Evolutionary conservation across 305 asterid species (phyloP), one percentile per base, ranked within the genome.

Genomic region (Ajuga reptans): DNA sequence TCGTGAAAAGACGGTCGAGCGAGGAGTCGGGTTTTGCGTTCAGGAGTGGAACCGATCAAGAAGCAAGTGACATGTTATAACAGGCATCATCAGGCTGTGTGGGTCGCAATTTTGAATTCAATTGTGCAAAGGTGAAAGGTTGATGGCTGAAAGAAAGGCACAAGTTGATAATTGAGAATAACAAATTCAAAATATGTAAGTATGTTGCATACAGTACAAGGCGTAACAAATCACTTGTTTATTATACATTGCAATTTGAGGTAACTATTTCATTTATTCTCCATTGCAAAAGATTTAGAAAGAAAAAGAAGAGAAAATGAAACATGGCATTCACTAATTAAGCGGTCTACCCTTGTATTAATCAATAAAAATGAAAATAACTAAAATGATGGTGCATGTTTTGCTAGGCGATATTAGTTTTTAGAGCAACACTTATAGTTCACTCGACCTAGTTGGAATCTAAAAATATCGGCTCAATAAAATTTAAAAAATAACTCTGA

Each of bases 41-140:
- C 91, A 86, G 69, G 94, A 83, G 85, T 33, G 80, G 88, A 7
- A 83, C 88, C n/a, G 95, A 90, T 64, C 85, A 88, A 33, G 96
- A 90, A 46, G 53, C 83, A 15, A 69, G 66, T 33, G 97, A 88
- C 80, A 69, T 81, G 78, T 78, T 92, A 69, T 89, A 74, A 57
- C 75, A 66, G 61, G 39, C n/a, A 59, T 16, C 72, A 17, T 24
- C 8, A 27, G 31, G 46, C 85, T 80, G 27, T 80, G 27, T 21
- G 27, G 27, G 27, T 72, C 66, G 92, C 86, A 81, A 75, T 78
- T 87, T 83, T 84, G 83, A 77, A 34, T 52, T 45, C 82, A 76
- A 75, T 65, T 70, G 64, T 77, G 87, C 82, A 43, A 72, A 79
- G 83, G 84, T 57, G 45, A 50, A 59, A 9, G 29, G 39, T 43